Conservation (phyloP, 1,284 basidiomycete genomes). For the Sporisorium iseilematis-ciliati region DNA sequence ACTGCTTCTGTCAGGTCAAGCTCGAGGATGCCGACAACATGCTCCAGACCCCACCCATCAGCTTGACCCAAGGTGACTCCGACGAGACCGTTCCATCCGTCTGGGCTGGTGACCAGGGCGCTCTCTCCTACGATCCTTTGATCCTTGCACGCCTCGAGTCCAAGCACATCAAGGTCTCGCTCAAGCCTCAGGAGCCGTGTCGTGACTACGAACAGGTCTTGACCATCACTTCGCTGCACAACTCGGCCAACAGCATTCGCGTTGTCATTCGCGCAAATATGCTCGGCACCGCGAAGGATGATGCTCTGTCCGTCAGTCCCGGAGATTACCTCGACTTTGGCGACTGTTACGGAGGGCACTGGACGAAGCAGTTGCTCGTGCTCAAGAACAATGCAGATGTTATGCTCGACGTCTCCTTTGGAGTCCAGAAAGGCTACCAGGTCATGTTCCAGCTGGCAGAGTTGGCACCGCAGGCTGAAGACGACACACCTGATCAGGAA, state of each 20-base stretch:
- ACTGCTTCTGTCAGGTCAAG: slow-evolving; percentile 63
- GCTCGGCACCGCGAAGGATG: slow-evolving; percentile 68
- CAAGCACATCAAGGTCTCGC: slow-evolving; percentile 44
- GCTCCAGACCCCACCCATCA: slow-evolving; percentile 51
- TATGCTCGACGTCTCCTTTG: slow-evolving; percentile 72
- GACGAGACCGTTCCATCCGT: slow-evolving; percentile 43
- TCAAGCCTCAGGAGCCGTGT: slow-evolving; percentile 56
- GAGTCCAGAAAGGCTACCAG: slow-evolving; percentile 70
- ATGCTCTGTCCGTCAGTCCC: slow-evolving; percentile 71
- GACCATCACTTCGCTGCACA: slow-evolving; percentile 63
- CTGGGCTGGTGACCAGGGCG: slow-evolving; percentile 47
- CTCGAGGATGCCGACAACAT: slow-evolving; percentile 64
- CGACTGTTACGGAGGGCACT: slow-evolving; percentile 72
- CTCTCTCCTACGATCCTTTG: slow-evolving; percentile 32
- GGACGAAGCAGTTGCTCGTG: slow-evolving; percentile 72
- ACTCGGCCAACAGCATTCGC: slow-evolving; percentile 57
- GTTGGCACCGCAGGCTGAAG: slow-evolving; percentile 61
- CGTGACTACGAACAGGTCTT: slow-evolving; percentile 66
- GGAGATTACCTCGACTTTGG: slow-evolving; percentile 72
- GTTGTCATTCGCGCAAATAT: slow-evolving; percentile 67
- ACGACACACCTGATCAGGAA: slow-evolving; percentile 43
- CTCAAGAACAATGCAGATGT: slow-evolving; percentile 72
- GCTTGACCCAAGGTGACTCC: slow-evolving; percentile 37
- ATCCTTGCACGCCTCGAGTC: slow-evolving; percentile 33
- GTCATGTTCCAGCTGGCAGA: slow-evolving; percentile 72